Base-by-base conservation (phyloP, 2,329 filamentous ascomycete species). In the Pseudocercospora cruenta region DNA sequence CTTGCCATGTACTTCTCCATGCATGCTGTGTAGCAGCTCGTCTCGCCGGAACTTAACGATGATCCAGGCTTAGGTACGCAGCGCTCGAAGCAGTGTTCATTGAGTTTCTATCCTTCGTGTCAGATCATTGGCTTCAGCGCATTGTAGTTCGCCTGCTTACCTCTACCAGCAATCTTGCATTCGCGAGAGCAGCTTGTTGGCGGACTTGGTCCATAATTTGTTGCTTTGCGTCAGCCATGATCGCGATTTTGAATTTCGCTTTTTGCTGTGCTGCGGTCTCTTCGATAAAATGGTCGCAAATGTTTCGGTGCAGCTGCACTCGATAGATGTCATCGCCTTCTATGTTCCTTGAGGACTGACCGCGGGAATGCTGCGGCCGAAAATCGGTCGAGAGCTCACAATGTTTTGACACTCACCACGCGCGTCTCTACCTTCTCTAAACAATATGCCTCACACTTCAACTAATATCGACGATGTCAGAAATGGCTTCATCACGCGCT, bases 1-100 rank as follows among this genome's bases (percentile, higher is more conserved):
- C 81, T 78, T 39, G 77, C 75, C 83, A 85, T 85, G 77, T 86
- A 86, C 74, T 86, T 86, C 72, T 85, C 83, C 82, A 85, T 84
- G 77, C 84, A 86, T 51, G 77, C 69, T 21, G 80, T 82, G 73
- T 84, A 82, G 79, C 84, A 85, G 19, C 75, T 78, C 68, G 80
- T 75, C 72, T 86, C 84, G 75, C 79, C 78, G 55, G 80, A 82
- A 28, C 82, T 84, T 59, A 85, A 77, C 10, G 82, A 84, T 54
- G 80, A 76, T 65, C 81, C 80, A 67, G 84, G 84, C 71, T 83
- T 84, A 55, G 83, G 82, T 31, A 86, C 77, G 79, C 84, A 85
- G 74, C 82, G 82, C 70, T 85, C 82, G 79, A 85, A 86, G 78
- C 84, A 85, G 78, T 85, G 82, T 71, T 85, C 82, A 77, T 85